Evolutionary conservation across 768 basidiomycete genomes (phyloP).

Genomic region (Sporobolomyces roseus): DNA sequence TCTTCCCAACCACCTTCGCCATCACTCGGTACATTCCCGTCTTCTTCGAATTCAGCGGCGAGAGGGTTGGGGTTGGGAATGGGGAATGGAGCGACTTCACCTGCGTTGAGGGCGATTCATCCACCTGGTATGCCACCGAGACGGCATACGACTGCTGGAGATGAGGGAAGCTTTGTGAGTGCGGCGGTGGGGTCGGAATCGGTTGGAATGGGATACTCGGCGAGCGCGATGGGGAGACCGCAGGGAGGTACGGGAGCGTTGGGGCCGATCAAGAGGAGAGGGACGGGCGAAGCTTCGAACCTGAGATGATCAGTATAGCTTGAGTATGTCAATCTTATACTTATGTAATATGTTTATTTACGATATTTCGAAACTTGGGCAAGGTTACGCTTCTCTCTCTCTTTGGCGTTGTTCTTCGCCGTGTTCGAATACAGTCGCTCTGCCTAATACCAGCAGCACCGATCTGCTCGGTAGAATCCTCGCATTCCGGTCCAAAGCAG

Average conservation of each 20-base stretch:
- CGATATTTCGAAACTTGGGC: no score
- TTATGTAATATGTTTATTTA: no score
- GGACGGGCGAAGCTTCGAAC: conserved; percentile 3
- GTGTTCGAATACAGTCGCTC: no score
- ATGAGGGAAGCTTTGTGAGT: conserved; percentile 5
- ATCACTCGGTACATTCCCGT: neutral
- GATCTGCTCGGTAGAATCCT: no score
- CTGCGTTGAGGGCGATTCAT: conserved; percentile 2
- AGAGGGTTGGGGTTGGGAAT: conserved; percentile 12
- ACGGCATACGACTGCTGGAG: conserved; percentile 8
- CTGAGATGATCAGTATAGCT: neutral
- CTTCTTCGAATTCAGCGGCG: neutral
- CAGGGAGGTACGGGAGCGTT: neutral
- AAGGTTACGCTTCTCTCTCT: no score
- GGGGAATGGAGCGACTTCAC: neutral
- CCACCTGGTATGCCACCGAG: conserved; percentile 9
- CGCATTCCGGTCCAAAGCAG: no score
- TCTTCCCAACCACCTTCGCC: neutral
- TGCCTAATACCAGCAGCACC: no score
- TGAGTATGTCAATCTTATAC: no score
- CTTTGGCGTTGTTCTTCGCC: neutral
- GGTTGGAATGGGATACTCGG: neutral
- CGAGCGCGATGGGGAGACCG: neutral
- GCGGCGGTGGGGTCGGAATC: neutral
- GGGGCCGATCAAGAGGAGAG: conserved; percentile 9